These are phyloP conservation scores for Saprolegnia parasitica DNA, from an alignment of 352 stramenopile species.

Conservation along the genomic window DNA sequence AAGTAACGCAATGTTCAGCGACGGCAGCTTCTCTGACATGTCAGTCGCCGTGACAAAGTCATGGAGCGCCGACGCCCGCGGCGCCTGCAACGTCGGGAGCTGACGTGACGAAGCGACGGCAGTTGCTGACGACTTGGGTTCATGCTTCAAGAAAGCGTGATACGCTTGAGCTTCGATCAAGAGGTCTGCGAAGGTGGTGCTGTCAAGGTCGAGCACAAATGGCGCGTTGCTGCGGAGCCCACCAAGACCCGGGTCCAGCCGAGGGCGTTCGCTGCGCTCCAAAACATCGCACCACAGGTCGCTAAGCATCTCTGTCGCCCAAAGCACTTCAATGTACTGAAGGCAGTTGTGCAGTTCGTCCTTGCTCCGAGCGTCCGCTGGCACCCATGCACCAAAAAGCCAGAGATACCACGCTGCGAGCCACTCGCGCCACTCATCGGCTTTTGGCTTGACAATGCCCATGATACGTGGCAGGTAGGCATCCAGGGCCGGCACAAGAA, in stretches of 20 bases:
- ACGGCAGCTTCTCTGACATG: not conserved
- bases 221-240: constrained; percentile 9
- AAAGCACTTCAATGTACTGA: constrained; percentile 8
- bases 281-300: not conserved
- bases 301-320: constrained; percentile 2
- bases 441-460: not conserved
- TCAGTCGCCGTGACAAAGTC: not conserved
- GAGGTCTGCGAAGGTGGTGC: constrained; percentile 1
- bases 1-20: not conserved
- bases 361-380: not conserved
- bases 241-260: constrained; percentile 1
- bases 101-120: not conserved
- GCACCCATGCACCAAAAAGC: constrained; percentile 9
- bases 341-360: constrained; percentile 11
- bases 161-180: constrained; percentile 1
- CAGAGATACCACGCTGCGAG: constrained; percentile 15
- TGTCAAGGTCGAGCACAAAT: constrained; percentile 24
- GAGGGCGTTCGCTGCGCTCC: not conserved
- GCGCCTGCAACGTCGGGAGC: not conserved
- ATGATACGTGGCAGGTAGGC: constrained; percentile 15
- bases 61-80: not conserved
- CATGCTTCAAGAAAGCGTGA: not conserved
- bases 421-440: constrained; percentile 11
- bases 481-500: not conserved
- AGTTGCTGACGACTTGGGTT: not conserved